Percentiles rank a stretch among this genome's conserved stretches.
Conservation (phyloP, 1,284 basidiomycete genomes). For the Ustilago vetiveriae region DNA sequence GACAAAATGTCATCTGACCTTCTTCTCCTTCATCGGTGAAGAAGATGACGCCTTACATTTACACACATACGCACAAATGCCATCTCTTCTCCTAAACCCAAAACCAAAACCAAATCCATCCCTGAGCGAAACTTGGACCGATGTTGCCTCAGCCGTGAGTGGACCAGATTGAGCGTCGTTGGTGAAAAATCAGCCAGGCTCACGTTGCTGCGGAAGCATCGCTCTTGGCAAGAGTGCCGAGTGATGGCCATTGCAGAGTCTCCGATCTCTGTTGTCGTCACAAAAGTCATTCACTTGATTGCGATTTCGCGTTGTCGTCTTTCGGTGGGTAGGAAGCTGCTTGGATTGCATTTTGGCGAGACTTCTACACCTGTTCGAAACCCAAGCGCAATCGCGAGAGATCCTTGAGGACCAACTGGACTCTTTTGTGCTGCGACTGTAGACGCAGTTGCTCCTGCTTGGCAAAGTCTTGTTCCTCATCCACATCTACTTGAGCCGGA, state of each 20-base stretch:
- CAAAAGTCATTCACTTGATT: too few relatives aligned
- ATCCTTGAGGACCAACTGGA: conserved; percentile 39
- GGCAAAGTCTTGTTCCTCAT: conserved; percentile 7
- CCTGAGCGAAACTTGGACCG: too few relatives aligned
- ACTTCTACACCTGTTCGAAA: conserved; percentile 40
- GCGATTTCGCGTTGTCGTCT: too few relatives aligned
- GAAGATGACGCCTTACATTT: neutral
- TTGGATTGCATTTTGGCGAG: too few relatives aligned
- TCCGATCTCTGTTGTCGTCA: too few relatives aligned
- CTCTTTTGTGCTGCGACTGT: conserved; percentile 36
- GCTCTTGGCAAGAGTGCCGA: too few relatives aligned
- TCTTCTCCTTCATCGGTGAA: conserved; percentile 1
- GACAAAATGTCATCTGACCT: neutral
- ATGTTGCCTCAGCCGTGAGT: neutral
- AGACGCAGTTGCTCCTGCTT: conserved; percentile 17
- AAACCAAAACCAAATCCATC: too few relatives aligned
- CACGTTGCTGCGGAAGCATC: too few relatives aligned
- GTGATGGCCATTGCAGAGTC: too few relatives aligned
- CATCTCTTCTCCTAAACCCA: conserved; percentile 16
- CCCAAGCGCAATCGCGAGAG: conserved; percentile 28
- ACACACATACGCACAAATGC: conserved; percentile 14
- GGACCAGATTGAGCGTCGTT: too few relatives aligned
- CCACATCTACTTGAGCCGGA: conserved; percentile 4
- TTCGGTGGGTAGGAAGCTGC: too few relatives aligned
- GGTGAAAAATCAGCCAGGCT: too few relatives aligned